phyloP scores from a whole-genome alignment of 1,284 basidiomycete genomes.

The Marasmius tenuissimus region DNA sequence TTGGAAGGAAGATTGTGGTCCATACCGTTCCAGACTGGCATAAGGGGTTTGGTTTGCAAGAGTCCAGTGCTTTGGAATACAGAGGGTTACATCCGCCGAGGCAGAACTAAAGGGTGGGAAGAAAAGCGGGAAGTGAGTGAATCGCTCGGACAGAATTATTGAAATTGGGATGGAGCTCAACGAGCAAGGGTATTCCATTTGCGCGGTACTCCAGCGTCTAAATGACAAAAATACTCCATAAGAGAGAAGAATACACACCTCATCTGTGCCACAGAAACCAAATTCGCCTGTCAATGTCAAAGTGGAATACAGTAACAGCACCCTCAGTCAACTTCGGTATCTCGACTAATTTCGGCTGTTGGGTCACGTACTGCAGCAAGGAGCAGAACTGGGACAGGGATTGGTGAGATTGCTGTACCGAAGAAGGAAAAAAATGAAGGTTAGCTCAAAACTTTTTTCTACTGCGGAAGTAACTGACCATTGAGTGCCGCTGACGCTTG shows the following conservation, averaged over 20 bases:
- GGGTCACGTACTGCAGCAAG: conserved; percentile 53
- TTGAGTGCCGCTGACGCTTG: conserved; percentile 4
- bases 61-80: conserved; percentile 57
- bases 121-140: too few relatives aligned
- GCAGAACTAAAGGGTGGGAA: conserved; percentile 59
- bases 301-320: too few relatives aligned
- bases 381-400: conserved; percentile 43
- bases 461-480: conserved; percentile 6
- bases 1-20: not conserved
- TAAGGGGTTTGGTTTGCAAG: conserved; percentile 72
- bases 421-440: not conserved
- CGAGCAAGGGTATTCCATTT: not conserved
- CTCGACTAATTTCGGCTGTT: too few relatives aligned
- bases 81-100: conserved; percentile 69
- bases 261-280: conserved; percentile 68
- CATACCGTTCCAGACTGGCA: conserved; percentile 65
- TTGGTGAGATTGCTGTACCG: conserved; percentile 38
- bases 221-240: conserved; percentile 34
- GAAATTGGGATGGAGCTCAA: conserved; percentile 3
- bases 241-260: conserved; percentile 49
- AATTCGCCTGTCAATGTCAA: conserved; percentile 56
- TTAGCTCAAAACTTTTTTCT: not conserved
- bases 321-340: too few relatives aligned
- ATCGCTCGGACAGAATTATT: too few relatives aligned
- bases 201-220: not conserved